These are phyloP conservation scores for Fraxinus quadrangulata DNA, from an alignment of 257 asterid genomes.

Conservation along the genomic window DNA sequence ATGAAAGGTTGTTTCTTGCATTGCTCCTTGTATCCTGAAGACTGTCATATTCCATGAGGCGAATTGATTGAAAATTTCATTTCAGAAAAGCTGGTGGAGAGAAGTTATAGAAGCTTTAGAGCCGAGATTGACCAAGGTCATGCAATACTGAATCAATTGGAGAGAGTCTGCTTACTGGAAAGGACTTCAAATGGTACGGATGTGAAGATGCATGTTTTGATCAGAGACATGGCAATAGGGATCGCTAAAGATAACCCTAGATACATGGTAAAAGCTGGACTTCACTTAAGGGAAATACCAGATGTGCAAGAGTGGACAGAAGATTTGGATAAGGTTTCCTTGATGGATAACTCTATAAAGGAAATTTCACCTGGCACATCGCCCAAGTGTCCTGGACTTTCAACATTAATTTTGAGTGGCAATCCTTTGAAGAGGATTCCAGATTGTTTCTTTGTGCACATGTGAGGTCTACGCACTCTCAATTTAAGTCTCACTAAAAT, in stretches of 20 bases:
- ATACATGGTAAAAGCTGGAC: constrained; percentile 20
- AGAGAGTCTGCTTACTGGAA: constrained; percentile 23
- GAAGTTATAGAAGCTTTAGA: not conserved
- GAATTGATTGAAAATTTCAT: constrained; percentile 22
- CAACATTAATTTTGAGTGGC: constrained; percentile 5
- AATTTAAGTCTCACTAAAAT: not conserved
- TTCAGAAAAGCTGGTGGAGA: constrained; percentile 19
- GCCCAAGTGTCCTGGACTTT: not conserved
- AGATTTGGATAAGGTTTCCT: constrained; percentile 13
- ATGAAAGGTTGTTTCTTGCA: constrained; percentile 22
- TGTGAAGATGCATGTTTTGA: constrained; percentile 17
- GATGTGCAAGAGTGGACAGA: not conserved
- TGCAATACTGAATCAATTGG: constrained; percentile 25
- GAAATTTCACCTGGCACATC: not conserved
- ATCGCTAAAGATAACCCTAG: not conserved
- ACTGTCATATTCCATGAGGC: not conserved
- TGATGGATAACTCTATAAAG: not conserved
- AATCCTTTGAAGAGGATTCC: not conserved
- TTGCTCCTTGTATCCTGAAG: constrained; percentile 39
- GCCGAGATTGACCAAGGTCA: constrained; percentile 26
- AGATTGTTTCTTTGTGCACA: not conserved
- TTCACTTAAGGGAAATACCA: not conserved
- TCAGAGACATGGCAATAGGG: constrained; percentile 11
- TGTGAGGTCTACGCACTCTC: constrained; percentile 6
- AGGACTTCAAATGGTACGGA: not conserved